Base-by-base conservation (phyloP, 257 asterid species). In the Perilla frutescens region DNA sequence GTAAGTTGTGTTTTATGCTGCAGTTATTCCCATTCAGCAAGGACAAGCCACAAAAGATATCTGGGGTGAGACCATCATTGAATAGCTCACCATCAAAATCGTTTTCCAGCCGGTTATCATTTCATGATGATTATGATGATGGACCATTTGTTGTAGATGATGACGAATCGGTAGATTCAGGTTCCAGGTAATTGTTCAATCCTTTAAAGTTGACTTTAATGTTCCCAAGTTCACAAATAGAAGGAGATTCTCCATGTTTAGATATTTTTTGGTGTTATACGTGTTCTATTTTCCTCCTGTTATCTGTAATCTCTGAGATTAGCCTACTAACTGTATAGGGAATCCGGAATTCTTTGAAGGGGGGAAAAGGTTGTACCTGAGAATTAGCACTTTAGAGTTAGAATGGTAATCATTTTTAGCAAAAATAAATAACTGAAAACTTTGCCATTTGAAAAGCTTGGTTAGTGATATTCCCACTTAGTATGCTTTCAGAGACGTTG, bases 61-160 rank as follows among this genome's bases (percentile, higher is more conserved):
- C 76, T 62, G 85, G 73, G 26, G 54, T 72, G 76, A 83, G 78
- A 77, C 70, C 80, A 43, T 82, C 88, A 37, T 68, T 79, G 68
- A 81, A 74, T 77, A 84, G 80, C 84, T 84, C 94, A 5, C 87
- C 90, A 58, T 78, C 83, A 66, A 87, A 84, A 75, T 87, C 96
- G 20, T 76, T 80, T 70, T 89, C 96, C 58, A 85, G 93, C 71
- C 77, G 89, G 79, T 72, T 89, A 70, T 88, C 93, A 12, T 88
- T 84, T 80, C 96, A 86, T 77, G 90, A 90, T 56, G 93, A 92
- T 55, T 87, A 81, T 66, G 96, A 87, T 63, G 96, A 91, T 74
- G 97, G 97, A 57, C 89, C 90, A 29, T 92, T 92, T 80, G 80
- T 86, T 75, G 81, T 90, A 59, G 97, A 90, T 80, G 92, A 84